Conservation (phyloP, 2,329 filamentous ascomycete species). For the Raffaelea ambrosiae region DNA sequence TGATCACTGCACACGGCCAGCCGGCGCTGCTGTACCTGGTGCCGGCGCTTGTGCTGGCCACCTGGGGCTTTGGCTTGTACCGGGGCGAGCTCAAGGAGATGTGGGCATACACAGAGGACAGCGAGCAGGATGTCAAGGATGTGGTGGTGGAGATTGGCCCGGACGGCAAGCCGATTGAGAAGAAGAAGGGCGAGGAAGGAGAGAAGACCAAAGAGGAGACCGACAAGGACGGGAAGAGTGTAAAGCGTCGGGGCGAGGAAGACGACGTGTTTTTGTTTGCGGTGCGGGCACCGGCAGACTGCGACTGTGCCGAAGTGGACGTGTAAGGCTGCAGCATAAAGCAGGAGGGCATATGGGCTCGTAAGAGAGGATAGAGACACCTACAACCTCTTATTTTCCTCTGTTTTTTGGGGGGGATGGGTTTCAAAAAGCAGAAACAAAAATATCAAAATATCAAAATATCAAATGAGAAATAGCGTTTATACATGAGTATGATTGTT, state of each 20-base stretch:
- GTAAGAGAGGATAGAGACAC: no score
- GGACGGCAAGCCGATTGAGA: slow-evolving; percentile 35
- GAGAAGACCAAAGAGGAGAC: slow-evolving; percentile 14
- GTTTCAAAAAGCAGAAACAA: no score
- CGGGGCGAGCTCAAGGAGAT: slow-evolving; percentile 65
- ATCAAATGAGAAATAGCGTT: no score
- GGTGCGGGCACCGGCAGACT: background rate
- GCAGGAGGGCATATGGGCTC: no score
- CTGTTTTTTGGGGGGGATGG: no score
- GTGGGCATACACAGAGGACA: slow-evolving; percentile 76
- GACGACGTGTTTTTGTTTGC: background rate
- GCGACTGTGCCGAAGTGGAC: no score
- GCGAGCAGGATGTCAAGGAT: slow-evolving; percentile 44
- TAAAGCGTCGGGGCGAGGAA: background rate
- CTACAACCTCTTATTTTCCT: no score
- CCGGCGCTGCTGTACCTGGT: slow-evolving; percentile 90
- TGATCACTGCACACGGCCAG: slow-evolving; percentile 73
- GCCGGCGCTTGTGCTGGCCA: slow-evolving; percentile 65
- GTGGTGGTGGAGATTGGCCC: slow-evolving; percentile 46
- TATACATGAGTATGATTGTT: no score
- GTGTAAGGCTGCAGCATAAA: no score
- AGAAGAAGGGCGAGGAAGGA: slow-evolving; percentile 19
- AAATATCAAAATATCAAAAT: no score
- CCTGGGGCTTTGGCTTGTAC: slow-evolving; percentile 64
- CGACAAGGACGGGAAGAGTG: background rate